A percentile compares a stretch with the other conserved stretches of the same genome.
Evolutionary conservation across 2,329 filamentous ascomycete genomes (phyloP).

Genomic region (Mycosphaerella sp.): DNA sequence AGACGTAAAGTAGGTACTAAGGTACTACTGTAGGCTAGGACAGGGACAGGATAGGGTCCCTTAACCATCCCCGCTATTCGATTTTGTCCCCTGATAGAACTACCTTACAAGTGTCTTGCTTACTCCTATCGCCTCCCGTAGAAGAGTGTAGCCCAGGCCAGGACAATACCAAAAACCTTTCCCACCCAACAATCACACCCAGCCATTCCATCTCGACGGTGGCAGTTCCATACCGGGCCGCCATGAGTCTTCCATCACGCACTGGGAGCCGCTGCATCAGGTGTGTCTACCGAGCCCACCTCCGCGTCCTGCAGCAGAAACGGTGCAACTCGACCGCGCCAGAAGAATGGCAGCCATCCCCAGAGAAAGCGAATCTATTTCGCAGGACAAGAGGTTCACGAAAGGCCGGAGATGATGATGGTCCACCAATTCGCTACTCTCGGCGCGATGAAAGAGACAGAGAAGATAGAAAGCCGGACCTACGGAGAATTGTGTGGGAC

Average conservation of each 20-base stretch:
- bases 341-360: background rate
- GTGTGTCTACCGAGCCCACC: constrained; percentile 35
- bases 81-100: no score
- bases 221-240: background rate
- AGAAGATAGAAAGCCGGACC: background rate
- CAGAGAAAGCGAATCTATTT: background rate
- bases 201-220: background rate
- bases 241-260: constrained; percentile 18
- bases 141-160: background rate
- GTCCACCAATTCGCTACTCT: background rate
- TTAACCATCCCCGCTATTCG: no score
- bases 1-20: no score
- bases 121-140: constrained; percentile 3
- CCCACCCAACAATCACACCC: no score
- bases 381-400: background rate
- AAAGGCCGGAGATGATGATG: background rate
- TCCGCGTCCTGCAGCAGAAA: constrained; percentile 28
- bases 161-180: background rate
- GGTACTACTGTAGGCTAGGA: no score
- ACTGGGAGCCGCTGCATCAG: constrained; percentile 34
- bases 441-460: background rate
- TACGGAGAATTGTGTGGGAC: background rate
- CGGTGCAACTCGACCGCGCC: constrained; percentile 23
- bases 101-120: background rate
- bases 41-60: no score